A percentile compares a stretch with the other conserved stretches of the same genome.
Evolutionary conservation across 108 stramenopile genomes (phyloP).

Genomic region (Skeletonema menzelii): DNA sequence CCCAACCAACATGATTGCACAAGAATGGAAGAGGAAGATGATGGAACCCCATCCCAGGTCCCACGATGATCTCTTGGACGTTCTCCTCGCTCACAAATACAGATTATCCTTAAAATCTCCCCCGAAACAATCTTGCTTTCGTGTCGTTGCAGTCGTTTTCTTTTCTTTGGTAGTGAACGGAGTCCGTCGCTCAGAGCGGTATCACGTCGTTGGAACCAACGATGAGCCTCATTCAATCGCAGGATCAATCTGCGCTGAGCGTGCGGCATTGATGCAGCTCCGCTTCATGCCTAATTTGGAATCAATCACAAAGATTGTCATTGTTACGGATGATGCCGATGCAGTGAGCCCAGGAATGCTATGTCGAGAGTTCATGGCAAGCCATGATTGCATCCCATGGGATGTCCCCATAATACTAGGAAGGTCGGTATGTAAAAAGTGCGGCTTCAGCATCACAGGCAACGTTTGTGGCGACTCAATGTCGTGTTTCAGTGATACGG

Average conservation of each 20-base stretch:
- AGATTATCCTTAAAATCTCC: slow-evolving; percentile 58
- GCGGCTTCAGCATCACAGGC: slow-evolving; percentile 35
- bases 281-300: slow-evolving; percentile 58
- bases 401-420: slow-evolving; percentile 55
- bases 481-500: slow-evolving; percentile 12
- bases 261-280: slow-evolving; percentile 78
- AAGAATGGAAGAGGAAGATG: slow-evolving; percentile 33
- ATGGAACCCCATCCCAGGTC: slow-evolving; percentile 21
- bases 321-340: slow-evolving; percentile 72
- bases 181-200: slow-evolving; percentile 23
- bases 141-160: slow-evolving; percentile 79
- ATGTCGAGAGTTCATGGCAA: slow-evolving; percentile 87
- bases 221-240: slow-evolving; percentile 78
- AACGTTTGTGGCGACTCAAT: slow-evolving; percentile 18
- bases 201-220: slow-evolving; percentile 80
- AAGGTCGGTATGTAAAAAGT: slow-evolving; percentile 46
- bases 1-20: slow-evolving; percentile 8
- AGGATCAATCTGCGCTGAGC: slow-evolving; percentile 90
- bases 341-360: slow-evolving; percentile 81
- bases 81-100: slow-evolving; percentile 61
- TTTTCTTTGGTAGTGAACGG: slow-evolving; percentile 23
- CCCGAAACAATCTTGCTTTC: slow-evolving; percentile 79
- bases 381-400: slow-evolving; percentile 55
- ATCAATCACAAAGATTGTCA: slow-evolving; percentile 42
- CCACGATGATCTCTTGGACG: slow-evolving; percentile 49